Evolutionary conservation across 2,329 filamentous ascomycete species (phyloP), one percentile per base, ranked within the genome.

Genomic region (Aspergillus sp.): DNA sequence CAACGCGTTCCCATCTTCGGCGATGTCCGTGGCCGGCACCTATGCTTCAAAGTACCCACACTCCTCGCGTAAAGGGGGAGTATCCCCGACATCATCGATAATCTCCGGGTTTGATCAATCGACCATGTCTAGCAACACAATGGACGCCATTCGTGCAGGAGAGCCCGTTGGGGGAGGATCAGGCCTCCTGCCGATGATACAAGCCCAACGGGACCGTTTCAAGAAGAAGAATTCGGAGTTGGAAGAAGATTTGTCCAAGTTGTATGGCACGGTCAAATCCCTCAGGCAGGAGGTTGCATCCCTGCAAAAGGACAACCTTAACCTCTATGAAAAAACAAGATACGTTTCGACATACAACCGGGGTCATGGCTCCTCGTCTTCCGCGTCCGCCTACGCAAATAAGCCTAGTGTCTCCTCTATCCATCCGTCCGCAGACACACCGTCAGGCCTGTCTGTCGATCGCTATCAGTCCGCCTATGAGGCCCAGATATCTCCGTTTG

Each of bases 181-280:
- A 0, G 91, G 93, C 12, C 97, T 99, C 63, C 80, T 99, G 23
- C 96, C 95, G 35, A 99, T 99, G 96, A 90, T 99, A 52, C 96
- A 95, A 35, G 95, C 96, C 2, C 96, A 99, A 77, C 89, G 95
- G 61, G 95, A 99, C 76, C 91, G 95, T 52, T 99, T 98, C 84
- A 98, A 97, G 82, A 91, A 96, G 80, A 91, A 93, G 70, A 98
- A 96, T 64, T 80, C 87, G 0, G 90, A 99, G 72, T 85, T 99
- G 21, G 95, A 98, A 76, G 86, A 90, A 59, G 93, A 98, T 70
- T 81, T 98, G 9, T 91, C 92, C 6, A 92, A 96, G 64, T 85
- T 85, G 35, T 91, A 98, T 74, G 84, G 86, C 47, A 90, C 85
- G 0, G 87, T 97, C 21, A 93, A 92, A 19, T 89, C 93, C 37